Base-by-base conservation (phyloP, 2,329 filamentous ascomycete species). In the Ophiostoma ulmi region DNA sequence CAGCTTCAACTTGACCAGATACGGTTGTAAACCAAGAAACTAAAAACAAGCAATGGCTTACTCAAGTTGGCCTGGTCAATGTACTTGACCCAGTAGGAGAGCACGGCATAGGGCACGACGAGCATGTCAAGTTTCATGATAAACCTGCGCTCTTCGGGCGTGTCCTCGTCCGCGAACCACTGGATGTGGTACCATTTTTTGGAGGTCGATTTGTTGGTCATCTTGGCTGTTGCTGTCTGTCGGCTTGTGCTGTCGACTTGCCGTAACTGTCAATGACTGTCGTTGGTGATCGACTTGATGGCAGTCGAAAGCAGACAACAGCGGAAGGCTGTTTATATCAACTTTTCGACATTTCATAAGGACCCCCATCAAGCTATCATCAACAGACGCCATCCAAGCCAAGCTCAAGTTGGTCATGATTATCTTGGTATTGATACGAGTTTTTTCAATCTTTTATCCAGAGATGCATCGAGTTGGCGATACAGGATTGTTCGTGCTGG, bases 51-150 rank as follows among this genome's bases (percentile, higher is more conserved):
- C 31, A 31, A 4, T 31, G 31, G 4, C 22, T 10, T 73, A 86
- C 76, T 79, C 67, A 78, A 76, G 8, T 78, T 78, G 10, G 75
- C 75, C 70, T 78, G 76, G 36, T 78, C 77, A 75, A 87, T 81
- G 72, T 86, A 85, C 75, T 86, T 87, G 68, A 83, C 81, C 82
- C 84, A 87, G 72, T 86, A 87, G 0, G 82, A 80, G 2, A 87
- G 76, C 64, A 87, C 83, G 0, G 84, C 84, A 74, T 87, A 87
- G 0, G 85, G 84, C 0, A 88, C 82, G 48, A 88, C 84, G 1
- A 87, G 76, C 0, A 84, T 76, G 72, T 88, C 86, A 14, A 88
- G 80, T 74, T 88, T 88, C 35, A 82, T 69, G 48, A 88, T 84
- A 3, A 88, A 78, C 72, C 79, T 81, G 58, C 83, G 79, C 73